Base-by-base conservation (phyloP, 306 rosid genomes). In the Cicer bijugum region DNA sequence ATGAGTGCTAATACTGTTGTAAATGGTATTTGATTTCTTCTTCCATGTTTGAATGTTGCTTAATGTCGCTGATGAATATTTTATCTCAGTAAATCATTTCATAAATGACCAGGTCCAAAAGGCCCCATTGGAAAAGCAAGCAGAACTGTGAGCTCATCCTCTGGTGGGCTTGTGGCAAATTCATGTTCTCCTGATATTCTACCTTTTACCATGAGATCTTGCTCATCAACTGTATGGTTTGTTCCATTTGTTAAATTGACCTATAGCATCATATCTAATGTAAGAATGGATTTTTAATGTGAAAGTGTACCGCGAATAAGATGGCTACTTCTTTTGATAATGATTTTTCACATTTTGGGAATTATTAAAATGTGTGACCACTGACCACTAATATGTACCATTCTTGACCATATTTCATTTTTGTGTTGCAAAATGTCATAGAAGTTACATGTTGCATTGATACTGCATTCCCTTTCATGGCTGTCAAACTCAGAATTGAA, bases 141-240 rank as follows among this genome's bases (percentile, higher is more conserved):
- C 60, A 73, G 88, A 71, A 44, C 72, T 37, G 42, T 0, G 43
- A 55, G 63, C 44, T 79, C 86, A 67, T 84, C 83, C 53, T 55
- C 65, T 65, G 71, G 58, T 66, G 89, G 85, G 69, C 78, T 59
- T 76, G 64, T 19, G 68, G 61, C 74, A 42, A 84, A 77, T 76
- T 69, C 66, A 46, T 20, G 56, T 72, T 52, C 84, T 44, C 52
- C 20, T 71, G 84, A 81, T 74, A 60, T 63, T 50, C 74, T 64
- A 52, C 37, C 85, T 64, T 84, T 79, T 64, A 39, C 74, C 72
- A 78, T 83, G 78, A 86, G 87, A 87, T 83, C 91, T 83, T 89
- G 97, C 79, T 85, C 98, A 67, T 85, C 91, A 71, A 61, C 83
- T 70, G 97, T 89, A 86, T 59, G 96, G 83, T 71, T 82, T 47